Evolutionary conservation across 2,329 filamentous ascomycete genomes (phyloP).

Genomic region (Calycina herbarum): DNA sequence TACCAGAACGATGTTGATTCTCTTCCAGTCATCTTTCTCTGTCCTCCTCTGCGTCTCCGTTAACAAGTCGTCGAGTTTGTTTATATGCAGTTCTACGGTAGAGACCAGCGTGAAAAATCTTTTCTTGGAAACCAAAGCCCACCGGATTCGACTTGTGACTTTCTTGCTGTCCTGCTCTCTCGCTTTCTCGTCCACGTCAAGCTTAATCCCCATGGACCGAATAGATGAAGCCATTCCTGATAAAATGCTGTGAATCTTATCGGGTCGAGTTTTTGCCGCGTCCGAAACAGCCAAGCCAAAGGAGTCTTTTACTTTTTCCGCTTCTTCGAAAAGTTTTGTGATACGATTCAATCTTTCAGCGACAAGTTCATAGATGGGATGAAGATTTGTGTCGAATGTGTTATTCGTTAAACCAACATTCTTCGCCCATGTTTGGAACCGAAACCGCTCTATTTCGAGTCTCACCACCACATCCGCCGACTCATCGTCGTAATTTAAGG

Average conservation of each 20-base stretch:
- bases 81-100: neutral
- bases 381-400: neutral
- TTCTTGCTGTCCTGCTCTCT: neutral
- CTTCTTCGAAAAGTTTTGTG: neutral
- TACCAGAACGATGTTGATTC: neutral
- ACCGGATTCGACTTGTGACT: neutral
- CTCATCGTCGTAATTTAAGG: slow-evolving; percentile 3
- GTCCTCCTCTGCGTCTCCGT: neutral
- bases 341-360: slow-evolving; percentile 2
- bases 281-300: neutral
- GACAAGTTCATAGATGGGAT: neutral
- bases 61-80: neutral
- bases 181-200: neutral
- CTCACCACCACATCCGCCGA: neutral
- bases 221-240: neutral
- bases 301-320: neutral
- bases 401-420: neutral
- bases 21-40: neutral
- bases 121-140: neutral
- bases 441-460: neutral
- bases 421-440: neutral
- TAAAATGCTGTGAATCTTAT: neutral
- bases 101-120: neutral
- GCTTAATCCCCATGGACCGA: neutral
- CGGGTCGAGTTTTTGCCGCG: neutral